A percentile compares a stretch with the other conserved stretches of the same genome.
These are phyloP conservation scores for Suillus discolor DNA, from an alignment of 768 basidiomycete species.

Conservation along the genomic window DNA sequence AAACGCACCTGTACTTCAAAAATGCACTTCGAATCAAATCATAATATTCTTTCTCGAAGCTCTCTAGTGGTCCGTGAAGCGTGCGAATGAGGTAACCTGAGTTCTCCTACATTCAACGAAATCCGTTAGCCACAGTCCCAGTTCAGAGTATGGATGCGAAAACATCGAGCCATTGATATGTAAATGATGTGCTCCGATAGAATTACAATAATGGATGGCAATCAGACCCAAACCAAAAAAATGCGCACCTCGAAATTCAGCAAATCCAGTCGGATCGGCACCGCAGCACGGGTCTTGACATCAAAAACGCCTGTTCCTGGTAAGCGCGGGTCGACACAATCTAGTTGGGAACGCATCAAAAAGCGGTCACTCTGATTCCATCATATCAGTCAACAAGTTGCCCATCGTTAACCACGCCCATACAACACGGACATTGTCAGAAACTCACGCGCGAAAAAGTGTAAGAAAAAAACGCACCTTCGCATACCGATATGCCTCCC, in stretches of 20 bases:
- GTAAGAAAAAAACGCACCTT: slow-evolving; percentile 56
- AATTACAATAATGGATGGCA: neutral
- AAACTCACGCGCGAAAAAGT: slow-evolving; percentile 36
- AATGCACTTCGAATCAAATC: slow-evolving; percentile 94
- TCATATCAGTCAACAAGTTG: neutral
- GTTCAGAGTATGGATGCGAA: neutral
- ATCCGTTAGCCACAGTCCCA: neutral
- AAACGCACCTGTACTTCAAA: slow-evolving; percentile 81
- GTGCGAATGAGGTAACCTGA: slow-evolving; percentile 75
- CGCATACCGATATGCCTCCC: slow-evolving; percentile 86
- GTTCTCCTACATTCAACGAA: slow-evolving; percentile 56
- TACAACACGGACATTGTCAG: neutral
- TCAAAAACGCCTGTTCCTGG: slow-evolving; percentile 95
- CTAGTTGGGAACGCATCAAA: slow-evolving; percentile 94
- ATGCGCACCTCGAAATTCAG: slow-evolving; percentile 72
- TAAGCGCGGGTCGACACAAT: slow-evolving; percentile 77
- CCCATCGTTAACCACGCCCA: neutral
- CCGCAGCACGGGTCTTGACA: slow-evolving; percentile 90
- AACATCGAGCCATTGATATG: neutral
- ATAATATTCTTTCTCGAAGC: slow-evolving; percentile 93
- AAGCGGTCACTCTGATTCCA: slow-evolving; percentile 46
- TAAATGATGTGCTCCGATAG: neutral
- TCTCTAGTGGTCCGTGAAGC: slow-evolving; percentile 64
- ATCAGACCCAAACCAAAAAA: neutral
- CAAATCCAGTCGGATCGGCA: slow-evolving; percentile 82